Percentiles rank a stretch among this genome's conserved stretches.
These are phyloP conservation scores for Cyphellophora europaea DNA, from an alignment of 2,329 filamentous ascomycete species.

Conservation along the genomic window DNA sequence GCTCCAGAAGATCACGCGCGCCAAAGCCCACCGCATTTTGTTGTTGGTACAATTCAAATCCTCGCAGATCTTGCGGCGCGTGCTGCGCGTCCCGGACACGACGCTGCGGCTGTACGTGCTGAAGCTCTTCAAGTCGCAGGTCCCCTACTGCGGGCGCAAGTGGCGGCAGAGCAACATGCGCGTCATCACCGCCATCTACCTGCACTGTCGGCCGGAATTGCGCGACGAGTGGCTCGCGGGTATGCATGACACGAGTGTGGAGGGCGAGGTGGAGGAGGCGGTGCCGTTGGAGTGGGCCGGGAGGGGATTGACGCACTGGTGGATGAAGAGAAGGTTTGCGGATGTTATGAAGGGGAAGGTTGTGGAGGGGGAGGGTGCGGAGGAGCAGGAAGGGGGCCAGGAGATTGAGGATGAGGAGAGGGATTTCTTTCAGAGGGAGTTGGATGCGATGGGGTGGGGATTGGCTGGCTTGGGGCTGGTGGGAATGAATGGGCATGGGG, in stretches of 20 bases:
- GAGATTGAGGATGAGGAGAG: slow-evolving; percentile 60
- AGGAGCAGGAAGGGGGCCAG: slow-evolving; percentile 29
- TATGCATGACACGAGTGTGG: slow-evolving; percentile 51
- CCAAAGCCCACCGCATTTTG: slow-evolving; percentile 89
- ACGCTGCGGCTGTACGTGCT: slow-evolving; percentile 86
- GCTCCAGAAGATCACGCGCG: slow-evolving; percentile 94
- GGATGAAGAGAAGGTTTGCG: slow-evolving; percentile 74
- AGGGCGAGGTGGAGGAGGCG: slow-evolving; percentile 87
- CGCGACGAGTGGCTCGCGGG: slow-evolving; percentile 57
- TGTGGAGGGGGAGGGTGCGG: slow-evolving; percentile 1
- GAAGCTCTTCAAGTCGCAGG: slow-evolving; percentile 97
- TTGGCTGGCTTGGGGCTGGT: slow-evolving; percentile 19
- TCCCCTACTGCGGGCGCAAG: slow-evolving; percentile 94
- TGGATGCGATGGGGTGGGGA: slow-evolving; percentile 59
- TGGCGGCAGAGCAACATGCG: slow-evolving; percentile 98
- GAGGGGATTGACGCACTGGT: slow-evolving; percentile 85
- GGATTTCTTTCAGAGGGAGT: slow-evolving; percentile 69
- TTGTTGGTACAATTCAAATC: slow-evolving; percentile 94
- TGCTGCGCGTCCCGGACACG: slow-evolving; percentile 80
- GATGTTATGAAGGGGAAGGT: slow-evolving; percentile 50
- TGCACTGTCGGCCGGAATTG: slow-evolving; percentile 85
- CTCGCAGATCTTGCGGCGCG: slow-evolving; percentile 82
- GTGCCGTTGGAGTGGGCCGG: slow-evolving; percentile 86
- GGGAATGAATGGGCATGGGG: slow-evolving; percentile 10
- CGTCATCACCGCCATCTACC: slow-evolving; percentile 92